A percentile compares a stretch with the other conserved stretches of the same genome.
Conservation (phyloP, 495 filamentous ascomycete genomes). For the Glarea lozoyensis region DNA sequence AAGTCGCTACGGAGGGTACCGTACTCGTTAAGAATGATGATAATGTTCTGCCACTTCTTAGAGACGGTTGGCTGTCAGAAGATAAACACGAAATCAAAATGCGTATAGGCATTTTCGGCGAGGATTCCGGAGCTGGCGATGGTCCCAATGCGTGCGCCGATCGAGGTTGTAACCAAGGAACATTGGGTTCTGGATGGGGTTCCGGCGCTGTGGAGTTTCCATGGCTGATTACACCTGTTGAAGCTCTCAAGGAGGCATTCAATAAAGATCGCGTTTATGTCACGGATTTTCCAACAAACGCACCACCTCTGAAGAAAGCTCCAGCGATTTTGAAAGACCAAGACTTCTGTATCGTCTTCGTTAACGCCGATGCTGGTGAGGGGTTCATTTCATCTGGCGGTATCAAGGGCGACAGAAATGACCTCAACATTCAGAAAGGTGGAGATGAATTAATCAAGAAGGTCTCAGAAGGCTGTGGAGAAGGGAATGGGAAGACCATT, state of each 20-base stretch:
- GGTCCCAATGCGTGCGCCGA: slow-evolving; percentile 74
- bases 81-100: slow-evolving; percentile 25
- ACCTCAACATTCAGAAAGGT: slow-evolving; percentile 68
- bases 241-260: slow-evolving; percentile 56
- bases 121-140: slow-evolving; percentile 63
- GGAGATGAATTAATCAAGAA: slow-evolving; percentile 63
- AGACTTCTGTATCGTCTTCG: slow-evolving; percentile 63
- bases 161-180: slow-evolving; percentile 73
- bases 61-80: slow-evolving; percentile 33
- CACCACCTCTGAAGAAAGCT: slow-evolving; percentile 21
- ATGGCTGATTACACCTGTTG: slow-evolving; percentile 63
- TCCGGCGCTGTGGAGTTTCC: slow-evolving; percentile 84
- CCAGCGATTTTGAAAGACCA: slow-evolving; percentile 36
- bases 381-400: slow-evolving; percentile 53
- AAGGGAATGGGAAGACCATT: slow-evolving; percentile 58
- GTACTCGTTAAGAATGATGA: slow-evolving; percentile 76
- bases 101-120: slow-evolving; percentile 69
- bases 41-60: slow-evolving; percentile 52
- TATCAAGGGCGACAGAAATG: slow-evolving; percentile 72
- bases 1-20: slow-evolving; percentile 75
- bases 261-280: slow-evolving; percentile 49
- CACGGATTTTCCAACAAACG: slow-evolving; percentile 52
- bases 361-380: slow-evolving; percentile 54
- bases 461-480: slow-evolving; percentile 63
- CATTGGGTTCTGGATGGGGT: slow-evolving; percentile 82